Evolutionary conservation across 2,329 filamentous ascomycete species (phyloP).

Genomic region (Cladosporium phlei): DNA sequence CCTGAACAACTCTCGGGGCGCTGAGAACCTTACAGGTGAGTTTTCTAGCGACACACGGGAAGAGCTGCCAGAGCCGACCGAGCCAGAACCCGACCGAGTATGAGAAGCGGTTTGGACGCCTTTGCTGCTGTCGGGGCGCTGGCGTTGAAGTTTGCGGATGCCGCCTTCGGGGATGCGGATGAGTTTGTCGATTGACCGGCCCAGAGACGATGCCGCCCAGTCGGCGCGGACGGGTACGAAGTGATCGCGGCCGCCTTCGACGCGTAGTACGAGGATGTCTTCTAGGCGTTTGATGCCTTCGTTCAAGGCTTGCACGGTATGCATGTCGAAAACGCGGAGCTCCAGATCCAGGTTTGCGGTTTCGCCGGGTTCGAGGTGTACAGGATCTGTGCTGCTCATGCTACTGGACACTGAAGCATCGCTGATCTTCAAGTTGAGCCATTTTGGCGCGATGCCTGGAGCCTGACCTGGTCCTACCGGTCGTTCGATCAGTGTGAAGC

Average conservation of each 20-base stretch:
- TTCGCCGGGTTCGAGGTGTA: constrained; percentile 79
- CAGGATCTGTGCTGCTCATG: constrained; percentile 37
- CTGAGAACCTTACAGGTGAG: constrained; percentile 64
- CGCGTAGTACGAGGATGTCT: constrained; percentile 80
- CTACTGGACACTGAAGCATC: constrained; percentile 20
- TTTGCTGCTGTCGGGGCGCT: constrained; percentile 40
- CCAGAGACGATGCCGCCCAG: constrained; percentile 80
- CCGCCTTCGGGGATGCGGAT: constrained; percentile 74
- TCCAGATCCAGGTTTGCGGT: constrained; percentile 67
- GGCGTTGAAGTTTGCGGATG: constrained; percentile 65
- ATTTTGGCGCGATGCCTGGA: constrained; percentile 50
- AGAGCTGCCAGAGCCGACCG: neutral
- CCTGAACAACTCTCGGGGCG: constrained; percentile 82
- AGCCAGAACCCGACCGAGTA: neutral
- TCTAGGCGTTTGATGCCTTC: constrained; percentile 63
- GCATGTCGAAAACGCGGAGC: constrained; percentile 59
- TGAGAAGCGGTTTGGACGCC: constrained; percentile 8
- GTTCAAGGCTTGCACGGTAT: constrained; percentile 67
- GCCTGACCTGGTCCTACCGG: constrained; percentile 48
- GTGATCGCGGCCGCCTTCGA: constrained; percentile 79
- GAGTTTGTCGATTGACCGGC: constrained; percentile 80
- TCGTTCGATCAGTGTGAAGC: constrained; percentile 72
- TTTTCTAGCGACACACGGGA: constrained; percentile 17
- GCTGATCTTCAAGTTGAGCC: constrained; percentile 59
- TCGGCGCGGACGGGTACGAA: constrained; percentile 75